A percentile compares a stretch with the other conserved stretches of the same genome.
These are phyloP conservation scores for Nannizziopsis arthrosporioides DNA, from an alignment of 2,329 filamentous ascomycete species.

Conservation along the genomic window DNA sequence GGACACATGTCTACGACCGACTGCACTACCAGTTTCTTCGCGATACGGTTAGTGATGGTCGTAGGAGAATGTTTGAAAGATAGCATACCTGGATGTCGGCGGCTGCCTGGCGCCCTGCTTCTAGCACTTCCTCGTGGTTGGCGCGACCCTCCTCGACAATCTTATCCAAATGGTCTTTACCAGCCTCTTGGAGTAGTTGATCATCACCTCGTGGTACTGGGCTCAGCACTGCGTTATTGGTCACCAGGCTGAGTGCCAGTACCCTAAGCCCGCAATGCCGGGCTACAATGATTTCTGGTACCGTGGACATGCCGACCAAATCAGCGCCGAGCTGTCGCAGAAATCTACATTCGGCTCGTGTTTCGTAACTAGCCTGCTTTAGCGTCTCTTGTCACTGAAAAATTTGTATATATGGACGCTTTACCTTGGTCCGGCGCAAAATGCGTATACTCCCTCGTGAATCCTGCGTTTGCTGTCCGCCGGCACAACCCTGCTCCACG, in stretches of 20 bases:
- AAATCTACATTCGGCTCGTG: constrained; percentile 53
- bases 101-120: constrained; percentile 48
- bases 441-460: constrained; percentile 56
- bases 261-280: constrained; percentile 53
- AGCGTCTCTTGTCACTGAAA: background rate
- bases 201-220: constrained; percentile 49
- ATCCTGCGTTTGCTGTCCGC: constrained; percentile 40
- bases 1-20: constrained; percentile 21
- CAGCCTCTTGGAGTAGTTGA: constrained; percentile 40
- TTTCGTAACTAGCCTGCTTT: constrained; percentile 44
- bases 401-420: constrained; percentile 15
- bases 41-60: constrained; percentile 9
- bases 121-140: constrained; percentile 54
- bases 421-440: constrained; percentile 50
- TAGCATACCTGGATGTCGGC: constrained; percentile 48
- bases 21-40: constrained; percentile 29
- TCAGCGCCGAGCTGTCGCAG: constrained; percentile 51
- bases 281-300: constrained; percentile 56
- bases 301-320: constrained; percentile 59
- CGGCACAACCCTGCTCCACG: constrained; percentile 42
- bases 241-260: constrained; percentile 54
- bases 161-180: constrained; percentile 40
- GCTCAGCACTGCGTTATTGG: constrained; percentile 51
- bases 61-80: constrained; percentile 2
- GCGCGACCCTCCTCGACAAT: constrained; percentile 50